Evolutionary conservation across 2,329 filamentous ascomycete species (phyloP), one percentile per base, ranked within the genome.

Genomic region (Neopestalotiopsis sp.): DNA sequence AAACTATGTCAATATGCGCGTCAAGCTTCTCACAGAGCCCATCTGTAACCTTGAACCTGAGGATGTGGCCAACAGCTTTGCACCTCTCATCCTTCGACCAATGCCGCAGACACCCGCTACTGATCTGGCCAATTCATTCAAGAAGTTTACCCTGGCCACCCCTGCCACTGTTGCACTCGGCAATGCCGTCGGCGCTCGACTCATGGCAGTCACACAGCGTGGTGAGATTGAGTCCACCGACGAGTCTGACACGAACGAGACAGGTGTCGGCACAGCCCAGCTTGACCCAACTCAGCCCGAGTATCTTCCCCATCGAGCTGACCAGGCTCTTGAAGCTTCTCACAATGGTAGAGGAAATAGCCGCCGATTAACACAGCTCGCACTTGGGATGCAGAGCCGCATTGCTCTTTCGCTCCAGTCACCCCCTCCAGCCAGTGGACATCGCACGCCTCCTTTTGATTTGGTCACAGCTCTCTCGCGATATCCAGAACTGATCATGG

Each of bases 401-500:
- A 38, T 38, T 38, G 6, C 34, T 38, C 34, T 38, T 38, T 30
- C 57, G 20, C n/a, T 20, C 57, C 20, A 63, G 38, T 45, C 61
- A 30, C 32, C 61, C 24, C 24, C 4, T 28, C 10, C 12, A 12
- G 20, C 65, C 20, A 2, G 28, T 12, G 38, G 58, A 17, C 7
- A 20, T 10, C 4, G 61, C 5, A 65, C 56, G 28, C 5, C 56
- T 14, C 68, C 34, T 38, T 38, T 38, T 38, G 34, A 38, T 38
- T 6, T 38, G 34, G 10, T 38, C 34, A 38, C 42, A 20, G 5
- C 17, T 9, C 30, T 70, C 17, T 62, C n/a, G 10, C 14, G 7
- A 2, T 1, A 61, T 10, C 12, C 38, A 12, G 81, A 84, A 53
- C 73, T 88, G 5, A 72, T 81, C 61, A 75, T 85, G 45, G 73